These are phyloP conservation scores for Solanum bukasovii DNA, from an alignment of 257 asterid species.

Conservation along the genomic window DNA sequence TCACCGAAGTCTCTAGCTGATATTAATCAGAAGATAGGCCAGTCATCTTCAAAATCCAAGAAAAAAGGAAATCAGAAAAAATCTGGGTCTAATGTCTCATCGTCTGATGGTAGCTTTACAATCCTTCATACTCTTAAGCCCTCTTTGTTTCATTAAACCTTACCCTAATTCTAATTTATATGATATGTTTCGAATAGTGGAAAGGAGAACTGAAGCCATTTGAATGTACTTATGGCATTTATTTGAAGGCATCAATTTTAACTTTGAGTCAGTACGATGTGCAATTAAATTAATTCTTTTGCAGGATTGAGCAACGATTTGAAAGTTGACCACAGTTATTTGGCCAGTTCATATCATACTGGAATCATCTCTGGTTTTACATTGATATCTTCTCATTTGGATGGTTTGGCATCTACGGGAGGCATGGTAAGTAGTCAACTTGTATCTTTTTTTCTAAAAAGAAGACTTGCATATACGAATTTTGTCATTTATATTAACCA, in stretches of 20 bases:
- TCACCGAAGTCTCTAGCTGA: conserved; percentile 15
- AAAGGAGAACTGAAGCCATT: neutral
- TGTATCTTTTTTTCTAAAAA: neutral
- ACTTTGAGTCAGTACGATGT: neutral
- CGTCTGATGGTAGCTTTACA: conserved; percentile 14
- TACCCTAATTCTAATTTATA: neutral
- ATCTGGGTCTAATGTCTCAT: conserved; percentile 11
- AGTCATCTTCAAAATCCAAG: conserved; percentile 21
- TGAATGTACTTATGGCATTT: neutral
- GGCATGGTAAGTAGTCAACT: conserved; percentile 33
- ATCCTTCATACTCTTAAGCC: neutral
- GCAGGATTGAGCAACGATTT: conserved; percentile 25
- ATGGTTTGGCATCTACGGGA: conserved; percentile 24
- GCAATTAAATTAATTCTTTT: neutral
- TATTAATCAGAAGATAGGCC: conserved; percentile 21
- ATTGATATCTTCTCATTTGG: conserved; percentile 52
- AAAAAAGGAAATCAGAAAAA: conserved; percentile 41
- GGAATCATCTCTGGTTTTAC: conserved; percentile 80
- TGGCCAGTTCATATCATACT: conserved; percentile 86
- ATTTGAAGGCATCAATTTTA: neutral
- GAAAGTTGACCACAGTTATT: conserved; percentile 58
- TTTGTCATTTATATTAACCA: neutral
- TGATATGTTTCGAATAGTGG: neutral
- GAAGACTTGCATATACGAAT: neutral
- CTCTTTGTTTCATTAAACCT: neutral